Percentiles rank a stretch among this genome's conserved stretches.
Conservation (phyloP, 352 stramenopile species). For the Elongisporangium anandrum region DNA sequence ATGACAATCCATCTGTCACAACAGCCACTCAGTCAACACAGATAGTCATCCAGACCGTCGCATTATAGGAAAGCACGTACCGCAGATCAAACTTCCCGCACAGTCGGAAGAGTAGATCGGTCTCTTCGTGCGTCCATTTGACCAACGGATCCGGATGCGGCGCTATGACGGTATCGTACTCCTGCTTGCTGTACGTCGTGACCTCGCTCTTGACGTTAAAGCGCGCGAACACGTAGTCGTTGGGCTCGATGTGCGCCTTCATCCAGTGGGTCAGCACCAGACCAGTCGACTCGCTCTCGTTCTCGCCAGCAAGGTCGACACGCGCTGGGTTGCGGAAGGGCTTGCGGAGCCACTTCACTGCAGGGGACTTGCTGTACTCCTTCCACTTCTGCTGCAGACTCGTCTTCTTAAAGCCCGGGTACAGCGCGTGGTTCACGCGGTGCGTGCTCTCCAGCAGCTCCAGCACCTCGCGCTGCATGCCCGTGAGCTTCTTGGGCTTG, state of each 20-base stretch:
- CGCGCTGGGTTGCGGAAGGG: conserved; percentile 56
- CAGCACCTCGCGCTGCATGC: conserved; percentile 65
- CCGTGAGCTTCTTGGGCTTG: conserved; percentile 54
- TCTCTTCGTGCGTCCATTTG: conserved; percentile 67
- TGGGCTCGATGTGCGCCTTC: conserved; percentile 46
- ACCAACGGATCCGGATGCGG: conserved; percentile 39
- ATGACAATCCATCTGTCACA: conserved; percentile 50
- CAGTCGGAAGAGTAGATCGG: conserved; percentile 42
- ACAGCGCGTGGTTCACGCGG: conserved; percentile 53
- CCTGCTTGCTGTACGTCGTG: conserved; percentile 41
- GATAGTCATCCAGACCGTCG: background rate
- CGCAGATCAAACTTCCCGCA: conserved; percentile 54
- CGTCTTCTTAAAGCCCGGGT: conserved; percentile 50
- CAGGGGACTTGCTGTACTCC: conserved; percentile 33
- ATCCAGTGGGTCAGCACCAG: conserved; percentile 60
- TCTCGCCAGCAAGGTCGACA: conserved; percentile 33
- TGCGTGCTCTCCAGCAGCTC: conserved; percentile 61
- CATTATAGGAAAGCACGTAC: background rate
- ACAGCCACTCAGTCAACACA: conserved; percentile 1
- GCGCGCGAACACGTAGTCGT: conserved; percentile 63
- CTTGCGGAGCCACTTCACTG: conserved; percentile 63
- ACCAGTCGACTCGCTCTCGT: conserved; percentile 17
- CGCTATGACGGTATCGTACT: conserved; percentile 40
- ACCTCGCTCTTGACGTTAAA: conserved; percentile 63
- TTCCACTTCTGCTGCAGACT: conserved; percentile 68